Percentiles rank a stretch among this genome's conserved stretches.
Conservation (phyloP, 75 land plant genomes). For the Pinus tabuliformis region DNA sequence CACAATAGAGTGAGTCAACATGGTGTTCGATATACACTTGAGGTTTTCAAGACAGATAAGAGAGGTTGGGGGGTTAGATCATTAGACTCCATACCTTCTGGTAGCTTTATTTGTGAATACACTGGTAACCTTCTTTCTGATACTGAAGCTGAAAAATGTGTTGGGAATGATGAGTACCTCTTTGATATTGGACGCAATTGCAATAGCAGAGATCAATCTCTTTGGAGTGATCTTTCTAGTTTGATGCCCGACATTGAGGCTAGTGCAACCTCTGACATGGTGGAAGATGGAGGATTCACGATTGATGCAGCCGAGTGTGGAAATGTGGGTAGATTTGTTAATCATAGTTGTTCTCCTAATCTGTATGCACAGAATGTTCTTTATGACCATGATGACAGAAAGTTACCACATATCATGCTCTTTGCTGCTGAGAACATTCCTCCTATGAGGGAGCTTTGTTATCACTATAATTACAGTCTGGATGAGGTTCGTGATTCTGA, state of each 20-base stretch:
- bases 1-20: conserved; percentile 13
- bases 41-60: conserved; percentile 23
- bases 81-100: conserved; percentile 8
- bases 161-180: conserved; percentile 16
- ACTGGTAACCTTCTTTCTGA: conserved; percentile 22
- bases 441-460: conserved; percentile 55
- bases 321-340: conserved; percentile 45
- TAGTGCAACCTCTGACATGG: conserved; percentile 10
- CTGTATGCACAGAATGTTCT: conserved; percentile 64
- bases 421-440: conserved; percentile 42
- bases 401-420: conserved; percentile 58
- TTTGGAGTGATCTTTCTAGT: conserved; percentile 31
- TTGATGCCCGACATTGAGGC: conserved; percentile 16
- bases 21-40: conserved; percentile 4
- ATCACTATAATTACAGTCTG: conserved; percentile 51
- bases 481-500: conserved; percentile 48
- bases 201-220: conserved; percentile 34
- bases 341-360: conserved; percentile 68
- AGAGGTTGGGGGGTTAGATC: conserved; percentile 34
- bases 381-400: conserved; percentile 56
- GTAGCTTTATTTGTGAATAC: conserved; percentile 21
- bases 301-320: conserved; percentile 53
- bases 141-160: conserved; percentile 12
- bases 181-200: conserved; percentile 36
- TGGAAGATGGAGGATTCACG: conserved; percentile 39